These are phyloP conservation scores for Chlorella vulgaris DNA, from an alignment of 139 green algal species.

Conservation along the genomic window DNA sequence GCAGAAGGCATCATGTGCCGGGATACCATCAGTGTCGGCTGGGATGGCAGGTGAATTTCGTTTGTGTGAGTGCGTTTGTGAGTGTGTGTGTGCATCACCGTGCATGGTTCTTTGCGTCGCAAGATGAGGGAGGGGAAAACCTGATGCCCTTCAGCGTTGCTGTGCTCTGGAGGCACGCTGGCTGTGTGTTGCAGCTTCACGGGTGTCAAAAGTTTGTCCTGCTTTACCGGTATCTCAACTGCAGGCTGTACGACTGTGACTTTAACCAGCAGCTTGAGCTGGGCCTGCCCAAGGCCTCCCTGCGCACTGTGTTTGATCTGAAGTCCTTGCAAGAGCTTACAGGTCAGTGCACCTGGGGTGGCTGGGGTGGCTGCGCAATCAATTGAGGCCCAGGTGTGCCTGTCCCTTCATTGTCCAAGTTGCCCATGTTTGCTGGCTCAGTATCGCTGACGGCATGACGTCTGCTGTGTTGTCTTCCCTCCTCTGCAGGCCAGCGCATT, in stretches of 20 bases:
- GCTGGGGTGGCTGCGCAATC: not conserved
- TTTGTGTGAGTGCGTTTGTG: not conserved
- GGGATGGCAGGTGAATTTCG: constrained; percentile 73
- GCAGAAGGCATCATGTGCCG: constrained; percentile 76
- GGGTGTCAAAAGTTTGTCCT: too few relatives aligned
- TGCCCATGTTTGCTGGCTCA: too few relatives aligned
- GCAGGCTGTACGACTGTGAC: constrained; percentile 93
- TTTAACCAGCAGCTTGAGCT: constrained; percentile 99
- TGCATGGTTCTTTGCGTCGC: too few relatives aligned
- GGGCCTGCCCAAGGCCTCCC: constrained; percentile 17
- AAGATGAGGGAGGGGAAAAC: too few relatives aligned
- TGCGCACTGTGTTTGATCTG: constrained; percentile 85
- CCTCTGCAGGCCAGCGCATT: constrained; percentile 49
- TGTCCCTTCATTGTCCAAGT: not conserved
- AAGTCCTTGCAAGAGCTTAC: constrained; percentile 72
- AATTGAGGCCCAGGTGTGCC: not conserved
- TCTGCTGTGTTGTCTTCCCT: not conserved
- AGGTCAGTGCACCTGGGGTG: constrained; percentile 4
- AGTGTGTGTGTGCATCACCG: too few relatives aligned
- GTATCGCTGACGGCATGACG: too few relatives aligned
- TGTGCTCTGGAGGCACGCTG: too few relatives aligned
- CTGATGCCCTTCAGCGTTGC: too few relatives aligned
- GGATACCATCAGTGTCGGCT: constrained; percentile 86
- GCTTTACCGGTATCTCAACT: not conserved
- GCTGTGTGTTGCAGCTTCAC: too few relatives aligned